Base-by-base conservation (phyloP, 2,329 filamentous ascomycete genomes). In the Monilinia laxa region DNA sequence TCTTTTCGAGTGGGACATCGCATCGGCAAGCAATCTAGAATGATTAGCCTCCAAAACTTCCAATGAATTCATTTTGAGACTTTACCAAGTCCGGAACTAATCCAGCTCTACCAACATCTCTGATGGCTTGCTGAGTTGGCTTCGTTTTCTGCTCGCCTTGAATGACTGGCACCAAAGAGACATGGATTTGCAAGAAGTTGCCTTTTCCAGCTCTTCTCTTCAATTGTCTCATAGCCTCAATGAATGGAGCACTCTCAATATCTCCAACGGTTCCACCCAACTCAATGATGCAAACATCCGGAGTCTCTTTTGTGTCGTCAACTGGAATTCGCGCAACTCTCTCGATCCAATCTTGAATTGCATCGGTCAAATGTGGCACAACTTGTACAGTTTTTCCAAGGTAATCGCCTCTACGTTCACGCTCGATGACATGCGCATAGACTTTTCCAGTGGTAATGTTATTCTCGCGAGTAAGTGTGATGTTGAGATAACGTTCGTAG, bases 361-460 rank as follows among this genome's bases (percentile, higher is more conserved):
- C 91, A 75, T 96, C 88, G 65, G 93, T 97, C 72, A 98, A 84
- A 78, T 98, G 94, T 2, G 94, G 94, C 6, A 98, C 93, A 49
- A 96, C 90, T 79, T 97, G 93, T 20, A 96, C 90, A 23, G 93
- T 93, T 78, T 90, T 88, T 71, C 94, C 94, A 16, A 98, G 85
- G 75, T 97, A 98, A 45, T 70, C 67, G 56, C 85, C 85, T 52
- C 79, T 79, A 35, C 85, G 80, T 75, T 87, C 85, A 68, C 86
- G 87, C 75, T 93, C 87, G 74, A 97, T 93, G 64, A 97, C 93
- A 74, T 90, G 87, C 75, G 92, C 85, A 80, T 97, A 98, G 73
- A 98, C 92, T 82, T 98, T 97, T 76, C 95, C 95, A 7, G 94
- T 97, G 4, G 95, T 99, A 79, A 99, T 96, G 79, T 98, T 98